Evolutionary conservation across 225 moss, liverwort and hornwort genomes (phyloP), one percentile per base, ranked within the genome.

Genomic region (Antitrichia curtipendula): DNA sequence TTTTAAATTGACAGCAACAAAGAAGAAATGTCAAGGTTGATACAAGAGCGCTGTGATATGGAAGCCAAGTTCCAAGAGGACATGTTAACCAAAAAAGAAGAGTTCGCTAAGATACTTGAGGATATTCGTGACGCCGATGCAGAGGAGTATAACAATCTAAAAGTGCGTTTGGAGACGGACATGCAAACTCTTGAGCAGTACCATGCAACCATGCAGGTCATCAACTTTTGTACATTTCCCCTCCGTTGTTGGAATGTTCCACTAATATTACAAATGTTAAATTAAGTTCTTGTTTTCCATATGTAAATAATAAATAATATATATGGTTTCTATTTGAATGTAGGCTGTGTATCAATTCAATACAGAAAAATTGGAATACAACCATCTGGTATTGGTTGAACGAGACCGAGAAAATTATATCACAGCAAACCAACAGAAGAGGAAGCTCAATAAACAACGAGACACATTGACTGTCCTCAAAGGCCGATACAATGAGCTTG

Each of bases 361-460:
- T 76, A 90, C 84, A 28, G 96, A 98, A 50, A 97, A 96, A 56
- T 77, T 98, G 86, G 97, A 98, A 52, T 98, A 98, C n/a, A 98
- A 98, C 43, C 93, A 94, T 72, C 11, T 95, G 57, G 96, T 98
- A 8, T 85, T 97, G 43, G 89, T 94, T 68, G 96, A 98, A 63
- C 92, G 97, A 86, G 97, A 97, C 52, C 84, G 91, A 45, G 98
- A 97, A 80, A 98, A 97, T 54, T 98, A 97, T 32, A 86, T 94
- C 60, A 97, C 94, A 84, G 92, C 95, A 57, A 98, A 96, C 53
- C 97, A 96, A 86, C 98, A 98, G 40, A 98, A 98, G 78, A 95
- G 91, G 65, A 98, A 96, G 83, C 86, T 98, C 38, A 98, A 97
- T 24, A 97, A 93, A 82, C 98, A 97, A 73, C 90, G 94, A 71